These are phyloP conservation scores for Brassica carinata DNA, from an alignment of 345 rosid genomes.

Conservation along the genomic window DNA sequence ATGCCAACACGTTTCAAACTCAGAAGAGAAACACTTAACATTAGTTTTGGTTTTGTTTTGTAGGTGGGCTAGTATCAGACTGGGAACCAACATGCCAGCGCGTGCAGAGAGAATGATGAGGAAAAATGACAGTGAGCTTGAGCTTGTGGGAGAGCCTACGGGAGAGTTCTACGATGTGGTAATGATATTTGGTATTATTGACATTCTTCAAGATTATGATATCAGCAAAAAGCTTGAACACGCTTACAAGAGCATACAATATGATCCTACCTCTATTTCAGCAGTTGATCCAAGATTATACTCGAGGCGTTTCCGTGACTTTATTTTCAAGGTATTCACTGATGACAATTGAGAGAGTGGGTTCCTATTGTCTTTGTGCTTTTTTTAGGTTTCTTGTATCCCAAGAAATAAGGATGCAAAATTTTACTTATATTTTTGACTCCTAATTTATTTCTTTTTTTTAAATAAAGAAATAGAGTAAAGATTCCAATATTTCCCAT, in stretches of 20 bases:
- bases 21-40: background rate
- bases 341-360: slow-evolving; percentile 50
- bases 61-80: slow-evolving; percentile 78
- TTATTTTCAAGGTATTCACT: slow-evolving; percentile 65
- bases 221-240: slow-evolving; percentile 94
- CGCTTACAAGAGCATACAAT: slow-evolving; percentile 86
- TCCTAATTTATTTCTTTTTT: background rate
- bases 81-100: slow-evolving; percentile 85
- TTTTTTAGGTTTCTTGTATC: slow-evolving; percentile 13
- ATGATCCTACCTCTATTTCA: slow-evolving; percentile 83
- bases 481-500: background rate
- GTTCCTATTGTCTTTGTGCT: background rate
- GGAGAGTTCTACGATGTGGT: slow-evolving; percentile 85
- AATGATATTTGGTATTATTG: slow-evolving; percentile 89
- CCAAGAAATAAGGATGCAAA: slow-evolving; percentile 14
- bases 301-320: slow-evolving; percentile 84
- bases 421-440: background rate
- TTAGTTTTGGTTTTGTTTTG: slow-evolving; percentile 7
- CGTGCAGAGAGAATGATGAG: slow-evolving; percentile 74
- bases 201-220: slow-evolving; percentile 93
- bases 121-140: slow-evolving; percentile 53
- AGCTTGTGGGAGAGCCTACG: slow-evolving; percentile 75
- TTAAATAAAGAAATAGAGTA: background rate
- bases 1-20: background rate
- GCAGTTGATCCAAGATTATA: slow-evolving; percentile 91